These are phyloP conservation scores for Boechera retrofracta DNA, from an alignment of 345 rosid species.

Conservation along the genomic window DNA sequence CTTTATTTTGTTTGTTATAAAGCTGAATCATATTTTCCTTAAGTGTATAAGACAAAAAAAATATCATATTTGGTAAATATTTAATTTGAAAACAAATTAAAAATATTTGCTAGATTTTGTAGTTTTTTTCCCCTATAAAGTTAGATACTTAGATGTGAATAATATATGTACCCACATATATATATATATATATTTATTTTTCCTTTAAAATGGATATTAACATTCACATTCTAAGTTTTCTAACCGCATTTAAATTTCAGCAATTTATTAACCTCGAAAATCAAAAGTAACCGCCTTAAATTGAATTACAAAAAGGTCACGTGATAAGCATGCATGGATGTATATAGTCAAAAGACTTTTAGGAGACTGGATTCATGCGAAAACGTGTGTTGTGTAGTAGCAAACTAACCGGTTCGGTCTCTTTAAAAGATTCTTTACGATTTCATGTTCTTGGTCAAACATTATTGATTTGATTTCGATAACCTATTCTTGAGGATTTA, in stretches of 20 bases:
- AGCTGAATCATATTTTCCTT: neutral
- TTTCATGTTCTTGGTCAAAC: slow-evolving; percentile 1
- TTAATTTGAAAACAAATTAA: neutral
- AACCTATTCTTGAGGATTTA: neutral
- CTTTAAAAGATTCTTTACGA: neutral
- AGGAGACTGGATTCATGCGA: neutral
- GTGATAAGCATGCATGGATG: neutral
- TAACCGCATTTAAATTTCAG: no score
- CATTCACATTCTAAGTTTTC: neutral
- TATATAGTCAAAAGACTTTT: neutral
- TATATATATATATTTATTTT: no score
- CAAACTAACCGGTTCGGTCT: neutral
- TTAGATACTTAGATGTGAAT: neutral
- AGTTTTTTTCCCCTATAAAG: neutral
- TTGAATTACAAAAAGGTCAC: neutral
- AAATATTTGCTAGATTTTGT: neutral
- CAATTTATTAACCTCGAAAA: no score
- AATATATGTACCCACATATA: neutral
- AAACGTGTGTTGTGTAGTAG: neutral
- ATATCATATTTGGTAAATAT: neutral
- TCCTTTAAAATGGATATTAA: neutral
- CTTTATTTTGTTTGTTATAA: neutral
- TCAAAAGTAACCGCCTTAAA: neutral
- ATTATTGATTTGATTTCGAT: neutral
- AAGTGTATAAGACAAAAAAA: neutral